Percentiles rank a stretch among this genome's conserved stretches.
These are phyloP conservation scores for Pseudogymnoascus sp. DNA, from an alignment of 2,329 filamentous ascomycete species.

Conservation along the genomic window DNA sequence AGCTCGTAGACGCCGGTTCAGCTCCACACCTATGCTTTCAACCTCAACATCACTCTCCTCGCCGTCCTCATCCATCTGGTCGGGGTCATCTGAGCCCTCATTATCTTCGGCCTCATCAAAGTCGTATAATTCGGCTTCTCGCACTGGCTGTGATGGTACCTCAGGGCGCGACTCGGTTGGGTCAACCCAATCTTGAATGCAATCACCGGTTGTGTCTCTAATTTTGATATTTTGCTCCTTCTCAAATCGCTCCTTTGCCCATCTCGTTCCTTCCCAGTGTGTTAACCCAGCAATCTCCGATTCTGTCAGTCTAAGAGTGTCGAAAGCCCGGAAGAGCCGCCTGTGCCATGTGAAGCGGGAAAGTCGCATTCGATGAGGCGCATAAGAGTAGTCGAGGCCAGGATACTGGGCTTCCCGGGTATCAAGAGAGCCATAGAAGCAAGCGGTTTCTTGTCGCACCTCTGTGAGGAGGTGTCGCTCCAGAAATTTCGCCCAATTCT, in stretches of 20 bases:
- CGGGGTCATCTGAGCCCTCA: conserved; percentile 30
- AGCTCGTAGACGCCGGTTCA: conserved; percentile 58
- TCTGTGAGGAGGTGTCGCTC: conserved; percentile 63
- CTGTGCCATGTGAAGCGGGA: conserved; percentile 70
- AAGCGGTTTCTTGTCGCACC: conserved; percentile 64
- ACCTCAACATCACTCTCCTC: conserved; percentile 48
- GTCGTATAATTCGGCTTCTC: conserved; percentile 23
- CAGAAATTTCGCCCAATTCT: conserved; percentile 62
- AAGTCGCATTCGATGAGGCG: conserved; percentile 68
- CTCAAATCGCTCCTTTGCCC: conserved; percentile 76
- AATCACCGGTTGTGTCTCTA: conserved; percentile 62
- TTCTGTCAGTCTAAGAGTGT: conserved; percentile 58
- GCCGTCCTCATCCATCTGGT: conserved; percentile 30
- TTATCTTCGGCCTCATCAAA: conserved; percentile 32
- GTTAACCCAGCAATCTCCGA: conserved; percentile 65
- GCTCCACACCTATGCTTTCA: conserved; percentile 51
- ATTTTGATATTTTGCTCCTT: conserved; percentile 64
- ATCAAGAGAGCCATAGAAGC: conserved; percentile 72
- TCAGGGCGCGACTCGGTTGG: conserved; percentile 29
- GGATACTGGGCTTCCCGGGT: conserved; percentile 76
- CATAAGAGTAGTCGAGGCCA: conserved; percentile 68
- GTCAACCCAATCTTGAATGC: conserved; percentile 55
- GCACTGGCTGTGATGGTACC: conserved; percentile 15
- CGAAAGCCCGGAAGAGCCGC: conserved; percentile 68
- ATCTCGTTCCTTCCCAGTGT: conserved; percentile 76